These are phyloP conservation scores for Colletotrichum eremochloae DNA, from an alignment of 2,329 filamentous ascomycete species.

Conservation along the genomic window DNA sequence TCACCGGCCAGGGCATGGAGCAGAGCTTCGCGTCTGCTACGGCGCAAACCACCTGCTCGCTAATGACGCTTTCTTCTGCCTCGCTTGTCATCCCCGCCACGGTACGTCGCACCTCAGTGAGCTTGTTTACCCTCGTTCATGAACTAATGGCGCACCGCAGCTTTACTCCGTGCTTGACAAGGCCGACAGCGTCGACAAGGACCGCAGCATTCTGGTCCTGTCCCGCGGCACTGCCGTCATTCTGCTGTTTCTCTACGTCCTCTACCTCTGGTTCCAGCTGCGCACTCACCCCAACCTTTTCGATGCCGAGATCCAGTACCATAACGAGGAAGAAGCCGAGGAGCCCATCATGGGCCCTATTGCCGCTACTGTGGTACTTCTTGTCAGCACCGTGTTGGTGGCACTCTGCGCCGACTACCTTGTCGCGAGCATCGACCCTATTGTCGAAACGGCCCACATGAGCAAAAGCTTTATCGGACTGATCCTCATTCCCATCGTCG, in stretches of 20 bases:
- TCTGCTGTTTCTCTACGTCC: conserved; percentile 78
- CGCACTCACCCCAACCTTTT: conserved; percentile 81
- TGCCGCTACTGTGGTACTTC: conserved; percentile 75
- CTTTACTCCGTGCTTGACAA: conserved; percentile 75
- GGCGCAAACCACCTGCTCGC: conserved; percentile 80
- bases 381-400: conserved; percentile 78
- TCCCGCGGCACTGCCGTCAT: conserved; percentile 84
- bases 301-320: conserved; percentile 62
- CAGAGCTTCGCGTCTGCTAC: conserved; percentile 82
- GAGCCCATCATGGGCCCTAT: conserved; percentile 71
- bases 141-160: conserved; percentile 49
- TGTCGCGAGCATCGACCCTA: conserved; percentile 79
- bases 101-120: conserved; percentile 53
- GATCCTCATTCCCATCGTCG: conserved; percentile 83
- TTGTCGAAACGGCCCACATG: conserved; percentile 78
- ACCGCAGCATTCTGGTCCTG: conserved; percentile 74
- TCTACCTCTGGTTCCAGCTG: conserved; percentile 85
- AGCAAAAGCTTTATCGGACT: conserved; percentile 86
- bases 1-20: conserved; percentile 71
- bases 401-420: conserved; percentile 82
- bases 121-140: conserved; percentile 2
- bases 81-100: conserved; percentile 85
- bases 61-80: conserved; percentile 82
- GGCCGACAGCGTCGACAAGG: conserved; percentile 56
- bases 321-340: conserved; percentile 53